Evolutionary conservation across 306 rosid species (phyloP), one percentile per base, ranked within the genome.

Genomic region (Biancaea sappan): DNA sequence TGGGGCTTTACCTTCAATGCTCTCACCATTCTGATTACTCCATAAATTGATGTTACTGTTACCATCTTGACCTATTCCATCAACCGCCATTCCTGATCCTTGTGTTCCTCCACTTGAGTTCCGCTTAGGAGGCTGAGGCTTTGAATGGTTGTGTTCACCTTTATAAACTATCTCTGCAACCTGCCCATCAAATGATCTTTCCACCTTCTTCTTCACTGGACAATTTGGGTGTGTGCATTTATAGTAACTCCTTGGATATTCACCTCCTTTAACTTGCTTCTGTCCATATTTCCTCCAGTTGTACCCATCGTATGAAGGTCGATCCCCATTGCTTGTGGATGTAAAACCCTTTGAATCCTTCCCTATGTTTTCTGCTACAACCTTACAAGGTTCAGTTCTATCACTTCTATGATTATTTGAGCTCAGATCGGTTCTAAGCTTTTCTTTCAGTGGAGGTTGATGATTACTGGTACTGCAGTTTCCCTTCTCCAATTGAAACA

Each of bases 201-300:
- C 98, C 14, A 90, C 97, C 76, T 89, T 94, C 90, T 90, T 94
- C 72, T 90, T 91, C 85, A 90, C 95, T 3, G 91, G 95, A 78
- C 96, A 94, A 76, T 84, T 85, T 8, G 94, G 98, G 75, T 91
- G 77, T 4, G 97, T 94, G 85, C 96, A 94, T 83, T 91, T 94
- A 58, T 88, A 91, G 66, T 91, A 94, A 48, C 96, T 94, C 77
- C 96, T 78, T 0, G 98, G 97, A 46, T 75, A 91, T 81, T 91
- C 97, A 22, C 96, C 91, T 68, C 97, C 98, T 71, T 91, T 94
- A 8, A 94, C 95, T 80, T 90, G 93, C 82, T 94, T 94, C 82
- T 94, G 98, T 61, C 98, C 96, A 74, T 94, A 91, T 80, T 94
- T 94, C 63, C 96, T 88, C 98, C 98, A 94, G 32, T 91, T 91